phyloP scores from a whole-genome alignment of 2,329 filamentous ascomycete genomes.

The Cladosporium sp. region DNA sequence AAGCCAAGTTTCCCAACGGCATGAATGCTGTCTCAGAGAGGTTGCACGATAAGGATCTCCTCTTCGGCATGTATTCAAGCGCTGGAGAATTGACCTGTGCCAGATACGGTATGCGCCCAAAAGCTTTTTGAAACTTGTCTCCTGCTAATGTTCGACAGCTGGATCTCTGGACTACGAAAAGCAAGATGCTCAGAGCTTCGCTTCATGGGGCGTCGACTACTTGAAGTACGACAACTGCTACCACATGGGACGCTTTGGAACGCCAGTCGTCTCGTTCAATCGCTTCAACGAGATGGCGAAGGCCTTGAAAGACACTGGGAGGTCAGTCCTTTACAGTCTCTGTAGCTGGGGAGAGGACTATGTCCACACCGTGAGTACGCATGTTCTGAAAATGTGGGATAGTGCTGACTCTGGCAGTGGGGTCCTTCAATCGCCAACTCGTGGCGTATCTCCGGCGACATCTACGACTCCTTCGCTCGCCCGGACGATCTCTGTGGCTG shows the following conservation, averaged over 20 bases:
- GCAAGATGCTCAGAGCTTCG: constrained; percentile 50
- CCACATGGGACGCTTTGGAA: constrained; percentile 50
- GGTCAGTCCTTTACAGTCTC: constrained; percentile 44
- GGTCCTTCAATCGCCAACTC: constrained; percentile 46
- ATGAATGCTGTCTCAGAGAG: constrained; percentile 44
- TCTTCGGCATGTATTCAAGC: constrained; percentile 52
- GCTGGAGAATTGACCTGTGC: constrained; percentile 43
- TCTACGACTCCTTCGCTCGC: constrained; percentile 44
- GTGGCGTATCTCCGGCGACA: constrained; percentile 45
- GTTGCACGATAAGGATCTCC: constrained; percentile 46
- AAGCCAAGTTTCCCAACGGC: constrained; percentile 42
- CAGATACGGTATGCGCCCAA: constrained; percentile 20
- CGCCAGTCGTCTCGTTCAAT: constrained; percentile 41
- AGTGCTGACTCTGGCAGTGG: constrained; percentile 41
- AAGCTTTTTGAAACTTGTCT: not conserved
- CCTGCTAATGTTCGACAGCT: constrained; percentile 26
- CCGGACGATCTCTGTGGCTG: constrained; percentile 42
- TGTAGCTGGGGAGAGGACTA: constrained; percentile 51
- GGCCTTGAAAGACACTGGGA: constrained; percentile 44
- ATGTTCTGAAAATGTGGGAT: not conserved
- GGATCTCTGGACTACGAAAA: constrained; percentile 49
- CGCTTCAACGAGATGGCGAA: constrained; percentile 47
- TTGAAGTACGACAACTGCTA: constrained; percentile 54
- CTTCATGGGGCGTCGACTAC: constrained; percentile 50
- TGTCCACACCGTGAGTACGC: not conserved